phyloP scores from a whole-genome alignment of 805 yeast genomes.

The Candida krabiensis region DNA sequence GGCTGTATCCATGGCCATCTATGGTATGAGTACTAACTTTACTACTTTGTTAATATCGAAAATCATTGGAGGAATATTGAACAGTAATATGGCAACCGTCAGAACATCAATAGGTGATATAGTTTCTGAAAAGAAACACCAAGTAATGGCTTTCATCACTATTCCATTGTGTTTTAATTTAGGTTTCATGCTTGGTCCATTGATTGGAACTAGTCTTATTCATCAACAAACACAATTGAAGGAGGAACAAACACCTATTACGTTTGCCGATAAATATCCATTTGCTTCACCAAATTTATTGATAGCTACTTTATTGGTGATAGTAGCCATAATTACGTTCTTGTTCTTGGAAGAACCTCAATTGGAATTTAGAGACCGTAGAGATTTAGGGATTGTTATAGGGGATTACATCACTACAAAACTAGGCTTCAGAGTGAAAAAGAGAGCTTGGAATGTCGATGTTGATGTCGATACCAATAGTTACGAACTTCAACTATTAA shows the following conservation, averaged over 20 bases:
- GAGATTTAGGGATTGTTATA: no score
- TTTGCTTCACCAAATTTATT: slow-evolving; percentile 52
- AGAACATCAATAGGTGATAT: slow-evolving; percentile 63
- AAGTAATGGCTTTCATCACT: slow-evolving; percentile 60
- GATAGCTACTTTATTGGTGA: slow-evolving; percentile 37
- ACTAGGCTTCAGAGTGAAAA: no score
- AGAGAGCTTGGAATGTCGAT: no score
- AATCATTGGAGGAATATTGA: slow-evolving; percentile 51
- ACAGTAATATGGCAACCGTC: slow-evolving; percentile 62
- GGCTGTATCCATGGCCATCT: slow-evolving; percentile 41
- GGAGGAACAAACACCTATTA: neutral
- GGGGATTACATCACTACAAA: no score
- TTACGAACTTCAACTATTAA: no score
- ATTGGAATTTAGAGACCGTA: no score
- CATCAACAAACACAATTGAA: no score
- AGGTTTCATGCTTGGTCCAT: slow-evolving; percentile 61
- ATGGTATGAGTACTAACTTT: slow-evolving; percentile 56
- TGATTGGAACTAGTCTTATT: no score
- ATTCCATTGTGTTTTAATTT: slow-evolving; percentile 61
- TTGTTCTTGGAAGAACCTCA: slow-evolving; percentile 39
- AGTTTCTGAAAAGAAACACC: slow-evolving; percentile 55
- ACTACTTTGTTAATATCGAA: slow-evolving; percentile 54
- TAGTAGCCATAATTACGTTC: slow-evolving; percentile 38
- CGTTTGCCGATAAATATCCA: slow-evolving; percentile 40
- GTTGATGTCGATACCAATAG: no score